Conservation (phyloP, 2,329 filamentous ascomycete species). For the Fonsecaea erecta region DNA sequence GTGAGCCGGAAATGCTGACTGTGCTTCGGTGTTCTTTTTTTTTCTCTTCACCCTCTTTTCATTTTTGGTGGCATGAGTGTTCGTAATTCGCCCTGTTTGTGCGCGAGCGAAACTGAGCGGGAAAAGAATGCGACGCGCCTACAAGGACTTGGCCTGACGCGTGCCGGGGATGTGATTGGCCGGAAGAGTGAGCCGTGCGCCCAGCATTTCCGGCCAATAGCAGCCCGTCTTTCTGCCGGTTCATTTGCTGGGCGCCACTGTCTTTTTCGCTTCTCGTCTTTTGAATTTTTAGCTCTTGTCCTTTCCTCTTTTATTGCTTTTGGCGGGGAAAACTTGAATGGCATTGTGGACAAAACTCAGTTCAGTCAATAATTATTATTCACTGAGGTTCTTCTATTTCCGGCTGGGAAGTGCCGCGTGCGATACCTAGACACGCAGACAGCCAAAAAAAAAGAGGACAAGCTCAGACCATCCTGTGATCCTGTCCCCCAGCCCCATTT, state of each 20-base stretch:
- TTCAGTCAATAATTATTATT: neutral
- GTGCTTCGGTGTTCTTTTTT: neutral
- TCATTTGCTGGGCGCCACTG: neutral
- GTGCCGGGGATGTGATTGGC: neutral
- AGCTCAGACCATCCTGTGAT: conserved; percentile 12
- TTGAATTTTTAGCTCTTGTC: neutral
- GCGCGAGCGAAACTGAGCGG: neutral
- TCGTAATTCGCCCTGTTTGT: neutral
- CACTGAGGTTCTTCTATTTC: no score
- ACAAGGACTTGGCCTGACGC: neutral
- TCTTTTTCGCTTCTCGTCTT: neutral
- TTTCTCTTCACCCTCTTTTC: neutral
- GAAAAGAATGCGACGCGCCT: neutral
- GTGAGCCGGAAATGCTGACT: neutral
- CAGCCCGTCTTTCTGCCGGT: neutral
- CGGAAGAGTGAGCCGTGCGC: neutral
- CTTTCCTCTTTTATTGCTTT: neutral
- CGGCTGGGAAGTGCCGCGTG: no score
- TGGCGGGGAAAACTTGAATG: conserved; percentile 1
- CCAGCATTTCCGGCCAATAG: neutral
- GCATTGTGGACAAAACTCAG: neutral
- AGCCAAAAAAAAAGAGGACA: neutral
- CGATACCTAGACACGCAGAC: no score
- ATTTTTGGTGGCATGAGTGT: neutral
- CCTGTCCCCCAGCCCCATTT: neutral